Evolutionary conservation across 2,329 filamentous ascomycete species (phyloP), one percentile per base, ranked within the genome.

Genomic region (Diaporthe citrichinensis): DNA sequence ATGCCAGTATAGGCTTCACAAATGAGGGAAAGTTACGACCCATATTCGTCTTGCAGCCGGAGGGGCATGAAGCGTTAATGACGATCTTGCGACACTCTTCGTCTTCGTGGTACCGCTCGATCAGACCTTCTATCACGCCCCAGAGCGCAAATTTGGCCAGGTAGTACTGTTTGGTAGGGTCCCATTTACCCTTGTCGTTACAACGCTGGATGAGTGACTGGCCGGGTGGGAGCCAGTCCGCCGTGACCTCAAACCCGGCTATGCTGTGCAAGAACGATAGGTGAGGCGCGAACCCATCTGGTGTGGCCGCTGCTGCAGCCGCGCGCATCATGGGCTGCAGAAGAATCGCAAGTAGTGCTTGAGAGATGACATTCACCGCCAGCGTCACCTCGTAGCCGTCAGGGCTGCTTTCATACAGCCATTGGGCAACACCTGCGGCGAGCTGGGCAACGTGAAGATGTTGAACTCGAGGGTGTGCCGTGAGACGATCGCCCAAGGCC

Each of bases 341-440:
- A 0, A 91, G 80, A 3, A 91, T 74, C 0, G 85, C 88, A 17
- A 92, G 81, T 0, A 92, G 83, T 8, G 87, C 84, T 0, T 89
- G 92, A 2, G 90, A 91, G 0, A 92, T 81, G 0, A 87, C 85
- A 78, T 92, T 92, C 77, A 92, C 87, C 80, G 92, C 90, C 7
- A 92, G 76, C 0, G 85, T 87, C 62, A 85, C 82, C 76, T 90
- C 88, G 83, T 86, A 89, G 4, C 87, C 88, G 17, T 87, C 85
- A 1, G 81, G 67, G 0, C 84, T 84, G 1, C 79, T 74, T 3
- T 75, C 77, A 76, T 84, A 87, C 31, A 82, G 79, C 20, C 83
- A 80, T 61, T 84, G 83, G 76, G 84, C 84, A 7, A 86, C 71
- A n/a, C 86, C 86, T 0, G 86, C 86, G 74, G 87, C 88, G 3